phyloP scores from a whole-genome alignment of 768 basidiomycete species.

The Leccinellum luteum region DNA sequence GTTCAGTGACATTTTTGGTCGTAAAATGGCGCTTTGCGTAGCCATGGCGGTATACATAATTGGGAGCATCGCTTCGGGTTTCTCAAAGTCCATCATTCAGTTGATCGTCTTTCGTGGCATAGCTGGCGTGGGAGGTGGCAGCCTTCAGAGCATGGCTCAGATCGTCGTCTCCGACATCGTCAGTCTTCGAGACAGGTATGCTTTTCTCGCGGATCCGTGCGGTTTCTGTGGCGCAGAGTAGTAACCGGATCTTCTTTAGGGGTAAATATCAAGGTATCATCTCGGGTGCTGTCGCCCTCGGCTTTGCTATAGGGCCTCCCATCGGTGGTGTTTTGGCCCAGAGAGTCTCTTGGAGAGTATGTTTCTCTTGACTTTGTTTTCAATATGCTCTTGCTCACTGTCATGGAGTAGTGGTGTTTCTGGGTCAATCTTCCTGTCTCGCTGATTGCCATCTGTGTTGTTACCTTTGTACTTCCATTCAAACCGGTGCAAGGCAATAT shows the following conservation, averaged over 20 bases:
- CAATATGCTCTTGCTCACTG: not conserved
- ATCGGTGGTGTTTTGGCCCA: slow-evolving; percentile 65
- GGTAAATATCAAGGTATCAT: slow-evolving; percentile 81
- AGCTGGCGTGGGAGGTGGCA: slow-evolving; percentile 70
- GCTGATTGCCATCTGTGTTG: slow-evolving; percentile 48
- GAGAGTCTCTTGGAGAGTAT: slow-evolving; percentile 60
- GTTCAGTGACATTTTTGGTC: slow-evolving; percentile 65
- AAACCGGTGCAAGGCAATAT: slow-evolving; percentile 63
- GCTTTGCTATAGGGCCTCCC: slow-evolving; percentile 65
- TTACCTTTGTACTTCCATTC: slow-evolving; percentile 64
- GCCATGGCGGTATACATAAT: slow-evolving; percentile 64
- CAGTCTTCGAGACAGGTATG: slow-evolving; percentile 60
- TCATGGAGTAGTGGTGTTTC: slow-evolving; percentile 59
- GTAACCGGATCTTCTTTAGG: slow-evolving; percentile 27
- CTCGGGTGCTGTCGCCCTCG: slow-evolving; percentile 50
- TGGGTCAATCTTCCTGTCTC: slow-evolving; percentile 70
- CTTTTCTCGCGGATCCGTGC: not conserved
- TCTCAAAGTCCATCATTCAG: slow-evolving; percentile 61
- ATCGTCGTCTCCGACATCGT: slow-evolving; percentile 75
- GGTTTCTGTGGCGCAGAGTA: not conserved
- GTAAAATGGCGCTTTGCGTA: slow-evolving; percentile 56
- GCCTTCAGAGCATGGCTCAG: slow-evolving; percentile 65
- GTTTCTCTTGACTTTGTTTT: slow-evolving; percentile 15
- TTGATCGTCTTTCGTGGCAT: slow-evolving; percentile 69
- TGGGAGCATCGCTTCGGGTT: slow-evolving; percentile 64